These are phyloP conservation scores for Apiotrichum gracile DNA, from an alignment of 1,284 basidiomycete genomes.

Conservation along the genomic window DNA sequence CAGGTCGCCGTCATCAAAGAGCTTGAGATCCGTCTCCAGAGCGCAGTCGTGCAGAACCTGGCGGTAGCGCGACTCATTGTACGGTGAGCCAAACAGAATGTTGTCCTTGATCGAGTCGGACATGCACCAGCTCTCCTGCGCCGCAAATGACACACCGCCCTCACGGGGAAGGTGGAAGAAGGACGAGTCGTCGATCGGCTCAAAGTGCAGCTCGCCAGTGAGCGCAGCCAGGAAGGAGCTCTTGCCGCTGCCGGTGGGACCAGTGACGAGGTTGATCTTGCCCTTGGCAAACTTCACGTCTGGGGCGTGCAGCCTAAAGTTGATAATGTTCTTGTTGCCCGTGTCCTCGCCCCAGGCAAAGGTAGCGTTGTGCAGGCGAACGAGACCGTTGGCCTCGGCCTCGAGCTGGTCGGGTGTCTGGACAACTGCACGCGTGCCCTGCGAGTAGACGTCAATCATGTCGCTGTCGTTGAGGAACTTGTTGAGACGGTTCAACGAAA, in stretches of 20 bases:
- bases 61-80: conserved; percentile 53
- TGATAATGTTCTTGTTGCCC: conserved; percentile 25
- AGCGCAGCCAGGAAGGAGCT: conserved; percentile 49
- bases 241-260: conserved; percentile 52
- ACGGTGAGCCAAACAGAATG: conserved; percentile 54
- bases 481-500: conserved; percentile 51
- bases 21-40: conserved; percentile 57
- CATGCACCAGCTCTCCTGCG: conserved; percentile 66
- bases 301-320: conserved; percentile 53
- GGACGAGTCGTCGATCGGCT: conserved; percentile 53
- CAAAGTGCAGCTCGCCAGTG: conserved; percentile 50
- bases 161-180: conserved; percentile 63
- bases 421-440: conserved; percentile 22
- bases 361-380: conserved; percentile 36
- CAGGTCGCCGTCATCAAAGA: conserved; percentile 66
- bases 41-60: conserved; percentile 60
- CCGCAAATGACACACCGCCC: conserved; percentile 64
- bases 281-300: conserved; percentile 56
- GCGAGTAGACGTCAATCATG: conserved; percentile 52
- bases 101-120: conserved; percentile 54
- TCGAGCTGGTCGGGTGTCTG: conserved; percentile 29
- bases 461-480: conserved; percentile 54
- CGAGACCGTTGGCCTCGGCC: conserved; percentile 31
- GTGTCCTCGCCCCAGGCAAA: conserved; percentile 39
- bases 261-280: conserved; percentile 58